Conservation (phyloP, 495 filamentous ascomycete species). For the Bacidia rubella region DNA sequence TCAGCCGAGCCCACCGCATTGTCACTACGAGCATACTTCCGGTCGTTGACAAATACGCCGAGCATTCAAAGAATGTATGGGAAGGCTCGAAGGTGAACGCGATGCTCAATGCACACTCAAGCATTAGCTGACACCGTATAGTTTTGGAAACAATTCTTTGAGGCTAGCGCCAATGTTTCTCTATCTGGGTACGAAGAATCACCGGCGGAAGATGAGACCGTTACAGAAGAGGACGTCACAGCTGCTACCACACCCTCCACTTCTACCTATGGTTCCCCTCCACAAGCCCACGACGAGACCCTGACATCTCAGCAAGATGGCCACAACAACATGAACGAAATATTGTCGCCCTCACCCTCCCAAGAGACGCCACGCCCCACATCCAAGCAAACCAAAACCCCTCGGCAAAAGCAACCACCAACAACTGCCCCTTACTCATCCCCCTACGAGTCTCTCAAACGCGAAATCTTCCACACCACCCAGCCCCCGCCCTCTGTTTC, state of each 20-base stretch:
- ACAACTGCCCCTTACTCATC: constrained; percentile 50
- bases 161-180: constrained; percentile 91
- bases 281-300: constrained; percentile 39
- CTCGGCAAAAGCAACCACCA: constrained; percentile 11
- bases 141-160: constrained; percentile 99
- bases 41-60: constrained; percentile 89
- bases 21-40: constrained; percentile 89
- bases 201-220: constrained; percentile 36
- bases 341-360: constrained; percentile 39
- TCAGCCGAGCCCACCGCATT: constrained; percentile 90
- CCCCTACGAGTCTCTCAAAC: constrained; percentile 51
- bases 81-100: constrained; percentile 79
- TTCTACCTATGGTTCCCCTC: constrained; percentile 22
- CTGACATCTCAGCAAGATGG: constrained; percentile 27
- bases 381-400: constrained; percentile 30
- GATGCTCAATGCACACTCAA: neutral
- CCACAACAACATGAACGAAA: constrained; percentile 31
- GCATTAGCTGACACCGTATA: constrained; percentile 19
- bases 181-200: constrained; percentile 89
- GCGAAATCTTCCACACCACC: constrained; percentile 36
- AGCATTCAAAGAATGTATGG: constrained; percentile 90
- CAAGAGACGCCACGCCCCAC: constrained; percentile 40
- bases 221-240: constrained; percentile 30
- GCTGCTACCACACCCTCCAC: constrained; percentile 37
- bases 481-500: constrained; percentile 30